These are phyloP conservation scores for Chaetomium tenue DNA, from an alignment of 495 filamentous ascomycete genomes.

Conservation along the genomic window DNA sequence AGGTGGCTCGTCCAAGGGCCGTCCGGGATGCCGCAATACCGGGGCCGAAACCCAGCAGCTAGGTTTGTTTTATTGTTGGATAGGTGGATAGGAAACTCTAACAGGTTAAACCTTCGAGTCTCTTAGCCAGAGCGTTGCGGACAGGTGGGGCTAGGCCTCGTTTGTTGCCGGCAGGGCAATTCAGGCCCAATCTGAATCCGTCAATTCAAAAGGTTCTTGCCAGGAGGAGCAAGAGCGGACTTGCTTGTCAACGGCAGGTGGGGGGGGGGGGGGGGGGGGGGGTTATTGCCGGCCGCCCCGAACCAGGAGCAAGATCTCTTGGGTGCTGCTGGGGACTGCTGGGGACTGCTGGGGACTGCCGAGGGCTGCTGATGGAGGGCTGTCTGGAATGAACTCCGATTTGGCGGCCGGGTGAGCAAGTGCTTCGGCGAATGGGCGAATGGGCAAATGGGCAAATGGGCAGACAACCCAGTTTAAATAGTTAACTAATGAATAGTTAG, in stretches of 20 bases:
- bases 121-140: slow-evolving; percentile 27
- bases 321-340: too few species aligned
- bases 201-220: slow-evolving; percentile 19
- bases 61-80: too few species aligned
- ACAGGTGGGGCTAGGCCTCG: slow-evolving; percentile 22
- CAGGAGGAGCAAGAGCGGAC: slow-evolving; percentile 6
- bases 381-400: background rate
- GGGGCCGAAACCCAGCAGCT: background rate
- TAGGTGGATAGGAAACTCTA: background rate
- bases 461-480: too few species aligned
- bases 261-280: too few species aligned
- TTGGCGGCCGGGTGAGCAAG: background rate
- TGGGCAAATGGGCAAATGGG: too few species aligned
- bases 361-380: too few species aligned
- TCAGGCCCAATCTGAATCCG: slow-evolving; percentile 21
- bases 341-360: too few species aligned
- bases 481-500: too few species aligned
- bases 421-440: too few species aligned
- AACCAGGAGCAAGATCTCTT: background rate
- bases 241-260: slow-evolving; percentile 11
- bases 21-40: background rate
- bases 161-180: slow-evolving; percentile 35
- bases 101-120: background rate
- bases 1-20: background rate
- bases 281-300: slow-evolving; percentile 10